Percentiles rank a stretch among this genome's conserved stretches.
Evolutionary conservation across 1,284 basidiomycete species (phyloP).

Genomic region (Ustilago esculenta): DNA sequence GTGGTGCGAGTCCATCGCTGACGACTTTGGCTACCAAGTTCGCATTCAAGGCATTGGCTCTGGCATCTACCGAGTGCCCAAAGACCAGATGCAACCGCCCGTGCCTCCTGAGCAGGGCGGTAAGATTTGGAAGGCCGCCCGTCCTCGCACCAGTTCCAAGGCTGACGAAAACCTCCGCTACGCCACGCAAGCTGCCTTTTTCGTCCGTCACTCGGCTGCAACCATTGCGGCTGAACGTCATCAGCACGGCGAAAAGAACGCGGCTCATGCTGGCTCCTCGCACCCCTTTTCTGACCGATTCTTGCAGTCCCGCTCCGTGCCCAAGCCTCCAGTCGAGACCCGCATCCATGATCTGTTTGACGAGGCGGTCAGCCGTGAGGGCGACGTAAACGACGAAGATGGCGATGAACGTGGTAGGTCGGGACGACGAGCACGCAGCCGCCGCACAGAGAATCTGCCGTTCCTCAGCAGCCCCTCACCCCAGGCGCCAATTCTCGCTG

Average conservation of each 20-base stretch:
- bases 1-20: conserved; percentile 77
- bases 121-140: conserved; percentile 31
- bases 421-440: conserved; percentile 41
- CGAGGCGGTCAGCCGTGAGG: conserved; percentile 28
- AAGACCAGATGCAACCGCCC: conserved; percentile 30
- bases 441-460: conserved; percentile 46
- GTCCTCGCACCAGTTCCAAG: conserved; percentile 37
- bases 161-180: conserved; percentile 32
- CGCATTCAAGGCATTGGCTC: conserved; percentile 31
- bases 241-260: not conserved
- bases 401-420: conserved; percentile 28
- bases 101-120: conserved; percentile 22
- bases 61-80: conserved; percentile 37
- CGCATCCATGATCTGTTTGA: conserved; percentile 37
- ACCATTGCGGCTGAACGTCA: conserved; percentile 11
- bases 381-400: conserved; percentile 32
- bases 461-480: conserved; percentile 48
- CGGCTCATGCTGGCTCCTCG: conserved; percentile 9
- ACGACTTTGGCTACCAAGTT: conserved; percentile 79
- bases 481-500: conserved; percentile 12
- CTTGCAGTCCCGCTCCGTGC: conserved; percentile 25
- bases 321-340: conserved; percentile 29
- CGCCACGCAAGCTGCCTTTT: conserved; percentile 39
- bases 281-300: conserved; percentile 44
- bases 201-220: conserved; percentile 32